Evolutionary conservation across 2,329 filamentous ascomycete genomes (phyloP).

Genomic region (Alternaria hordeiaustralica): DNA sequence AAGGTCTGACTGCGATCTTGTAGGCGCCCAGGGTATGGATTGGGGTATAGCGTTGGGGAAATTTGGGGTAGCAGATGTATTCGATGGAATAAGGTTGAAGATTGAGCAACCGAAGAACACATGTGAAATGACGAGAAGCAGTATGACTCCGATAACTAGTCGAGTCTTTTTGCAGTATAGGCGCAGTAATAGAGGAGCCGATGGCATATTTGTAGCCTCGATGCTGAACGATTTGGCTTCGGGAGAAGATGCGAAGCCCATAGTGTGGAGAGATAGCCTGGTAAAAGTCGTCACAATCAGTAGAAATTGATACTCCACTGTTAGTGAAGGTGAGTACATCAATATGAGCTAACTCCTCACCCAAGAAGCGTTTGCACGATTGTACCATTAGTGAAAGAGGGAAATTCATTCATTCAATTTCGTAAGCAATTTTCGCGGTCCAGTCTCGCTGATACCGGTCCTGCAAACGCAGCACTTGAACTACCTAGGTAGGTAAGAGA

Average conservation of each 20-base stretch:
- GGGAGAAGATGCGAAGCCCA: not conserved
- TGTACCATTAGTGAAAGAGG: not conserved
- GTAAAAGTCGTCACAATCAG: not conserved
- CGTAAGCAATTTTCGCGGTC: slow-evolving; percentile 17
- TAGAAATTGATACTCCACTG: not conserved
- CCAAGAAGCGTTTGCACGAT: not conserved
- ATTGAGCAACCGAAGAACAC: not conserved
- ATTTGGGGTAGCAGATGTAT: not conserved
- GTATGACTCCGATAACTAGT: not conserved
- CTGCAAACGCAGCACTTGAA: not conserved
- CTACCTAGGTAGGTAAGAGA: not conserved
- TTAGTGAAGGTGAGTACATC: not conserved
- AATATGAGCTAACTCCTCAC: not conserved
- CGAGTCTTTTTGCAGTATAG: not conserved
- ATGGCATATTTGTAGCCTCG: not conserved
- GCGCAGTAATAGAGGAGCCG: not conserved
- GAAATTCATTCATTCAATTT: slow-evolving; percentile 5
- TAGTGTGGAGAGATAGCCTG: not conserved
- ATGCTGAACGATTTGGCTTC: not conserved
- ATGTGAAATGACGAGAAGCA: not conserved
- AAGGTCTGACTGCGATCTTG: not conserved
- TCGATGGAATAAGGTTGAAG: not conserved
- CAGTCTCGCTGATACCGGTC: slow-evolving; percentile 20
- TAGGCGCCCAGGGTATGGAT: not conserved
- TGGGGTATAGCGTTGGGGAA: not conserved